These are phyloP conservation scores for Leccinum arenicola DNA, from an alignment of 768 basidiomycete species.

Conservation along the genomic window DNA sequence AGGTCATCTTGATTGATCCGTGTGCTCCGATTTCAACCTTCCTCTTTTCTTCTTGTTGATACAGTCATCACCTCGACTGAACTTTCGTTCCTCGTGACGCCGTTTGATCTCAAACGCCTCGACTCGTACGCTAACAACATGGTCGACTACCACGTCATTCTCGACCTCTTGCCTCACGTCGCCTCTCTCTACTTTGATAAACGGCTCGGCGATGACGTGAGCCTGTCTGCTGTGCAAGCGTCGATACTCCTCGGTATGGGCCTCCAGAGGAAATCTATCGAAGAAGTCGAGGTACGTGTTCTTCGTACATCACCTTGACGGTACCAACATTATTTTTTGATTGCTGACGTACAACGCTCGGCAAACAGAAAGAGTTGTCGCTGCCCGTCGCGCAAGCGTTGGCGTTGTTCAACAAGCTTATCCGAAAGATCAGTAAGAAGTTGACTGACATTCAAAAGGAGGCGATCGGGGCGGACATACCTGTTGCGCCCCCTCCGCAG, in stretches of 20 bases:
- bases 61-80: constrained; percentile 36
- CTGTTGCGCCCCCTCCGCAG: constrained; percentile 33
- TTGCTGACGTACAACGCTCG: constrained; percentile 2
- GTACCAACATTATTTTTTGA: constrained; percentile 3
- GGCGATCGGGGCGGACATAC: constrained; percentile 65
- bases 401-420: constrained; percentile 87
- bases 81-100: constrained; percentile 65
- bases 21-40: neutral
- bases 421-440: constrained; percentile 78
- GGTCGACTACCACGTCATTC: constrained; percentile 94
- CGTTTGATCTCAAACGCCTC: constrained; percentile 94
- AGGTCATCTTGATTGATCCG: constrained; percentile 4
- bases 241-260: constrained; percentile 89
- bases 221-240: constrained; percentile 84
- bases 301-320: neutral
- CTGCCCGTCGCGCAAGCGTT: constrained; percentile 85
- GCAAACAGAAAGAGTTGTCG: constrained; percentile 65
- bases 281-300: constrained; percentile 75
- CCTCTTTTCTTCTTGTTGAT: neutral
- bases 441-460: constrained; percentile 78
- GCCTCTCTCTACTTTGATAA: constrained; percentile 84
- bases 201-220: constrained; percentile 60
- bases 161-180: constrained; percentile 84
- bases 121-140: constrained; percentile 95
- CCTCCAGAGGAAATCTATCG: constrained; percentile 83